Base-by-base conservation (phyloP, 306 rosid species). In the Aeschynomene evenia region DNA sequence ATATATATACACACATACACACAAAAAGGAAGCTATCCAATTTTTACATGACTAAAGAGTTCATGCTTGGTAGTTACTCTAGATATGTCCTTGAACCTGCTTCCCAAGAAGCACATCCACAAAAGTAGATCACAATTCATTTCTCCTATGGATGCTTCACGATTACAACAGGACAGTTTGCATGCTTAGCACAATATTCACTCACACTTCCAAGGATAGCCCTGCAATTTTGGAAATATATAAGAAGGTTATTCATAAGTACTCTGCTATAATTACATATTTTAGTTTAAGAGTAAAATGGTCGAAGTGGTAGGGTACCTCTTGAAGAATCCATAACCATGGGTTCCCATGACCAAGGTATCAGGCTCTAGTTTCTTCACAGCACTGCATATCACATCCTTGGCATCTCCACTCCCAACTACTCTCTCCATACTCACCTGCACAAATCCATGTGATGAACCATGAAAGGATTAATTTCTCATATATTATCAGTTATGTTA, bases 161-260 rank as follows among this genome's bases (percentile, higher is more conserved):
- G 15, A 91, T 84, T 63, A 91, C 88, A 48, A 91, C 97, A 0
- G 95, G 87, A 68, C 97, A 91, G 43, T 77, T 70, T 7, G 79
- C 97, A 22, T 91, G 77, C 79, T 83, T 79, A 16, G 89, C 89
- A 45, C 97, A 84, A 69, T 88, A 46, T 24, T 88, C 92, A 46
- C 95, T 91, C 2, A 91, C 97, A 28, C 97, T 91, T 68, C 97
- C 97, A n/a, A 91, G 78, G 51, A 91, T 45, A 7, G 87, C 83
- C 86, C 95, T 90, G 85, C 80, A 63, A 70, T 5, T 62, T 53
- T 24, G 23, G 28, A 68, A 58, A 26, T n/a, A n/a, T n/a, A n/a
- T 22, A 9, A 19, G 40, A 5, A 51, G 49, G 8, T 13, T 49
- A 46, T 40, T 13, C 23, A 58, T 70, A 18, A 60, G 20, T n/a